phyloP scores from a whole-genome alignment of 441 rosid genomes.

The Raphanus hybrid region DNA sequence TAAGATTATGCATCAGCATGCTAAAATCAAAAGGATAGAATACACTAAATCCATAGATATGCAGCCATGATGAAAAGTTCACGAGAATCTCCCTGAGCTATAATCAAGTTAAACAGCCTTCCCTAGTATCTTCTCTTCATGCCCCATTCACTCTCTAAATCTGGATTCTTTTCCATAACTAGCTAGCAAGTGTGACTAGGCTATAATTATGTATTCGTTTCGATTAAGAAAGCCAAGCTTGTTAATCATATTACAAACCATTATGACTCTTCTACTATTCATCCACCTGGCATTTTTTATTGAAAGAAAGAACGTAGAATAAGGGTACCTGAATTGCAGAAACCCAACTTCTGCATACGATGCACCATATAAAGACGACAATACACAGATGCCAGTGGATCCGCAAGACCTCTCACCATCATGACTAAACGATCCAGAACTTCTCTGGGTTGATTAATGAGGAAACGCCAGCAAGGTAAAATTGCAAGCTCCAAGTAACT shows the following conservation, averaged over 20 bases:
- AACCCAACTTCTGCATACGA: conserved; percentile 68
- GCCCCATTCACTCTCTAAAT: not conserved
- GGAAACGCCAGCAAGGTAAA: conserved; percentile 90
- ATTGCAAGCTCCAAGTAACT: conserved; percentile 92
- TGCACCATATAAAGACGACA: conserved; percentile 83
- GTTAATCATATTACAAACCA: conserved; percentile 5
- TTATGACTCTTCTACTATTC: conserved; percentile 5
- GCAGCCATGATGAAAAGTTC: conserved; percentile 14
- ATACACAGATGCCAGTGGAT: conserved; percentile 85
- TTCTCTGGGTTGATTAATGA: conserved; percentile 58
- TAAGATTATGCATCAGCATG: conserved; percentile 15
- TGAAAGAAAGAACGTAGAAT: conserved; percentile 1
- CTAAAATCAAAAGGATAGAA: conserved; percentile 14
- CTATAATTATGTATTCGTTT: conserved; percentile 1
- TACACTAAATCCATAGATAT: conserved; percentile 13
- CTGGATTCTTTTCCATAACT: conserved; percentile 12
- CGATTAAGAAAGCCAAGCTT: conserved; percentile 16
- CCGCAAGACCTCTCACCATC: conserved; percentile 90
- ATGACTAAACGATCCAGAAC: conserved; percentile 69
- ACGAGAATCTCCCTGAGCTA: conserved; percentile 14
- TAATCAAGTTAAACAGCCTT: conserved; percentile 5
- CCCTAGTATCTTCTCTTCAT: not conserved
- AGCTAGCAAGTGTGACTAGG: conserved; percentile 21
- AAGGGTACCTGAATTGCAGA: conserved; percentile 59
- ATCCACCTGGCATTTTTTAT: not conserved